Conservation (phyloP, 2,329 filamentous ascomycete genomes). For the Ilyonectria sp. region DNA sequence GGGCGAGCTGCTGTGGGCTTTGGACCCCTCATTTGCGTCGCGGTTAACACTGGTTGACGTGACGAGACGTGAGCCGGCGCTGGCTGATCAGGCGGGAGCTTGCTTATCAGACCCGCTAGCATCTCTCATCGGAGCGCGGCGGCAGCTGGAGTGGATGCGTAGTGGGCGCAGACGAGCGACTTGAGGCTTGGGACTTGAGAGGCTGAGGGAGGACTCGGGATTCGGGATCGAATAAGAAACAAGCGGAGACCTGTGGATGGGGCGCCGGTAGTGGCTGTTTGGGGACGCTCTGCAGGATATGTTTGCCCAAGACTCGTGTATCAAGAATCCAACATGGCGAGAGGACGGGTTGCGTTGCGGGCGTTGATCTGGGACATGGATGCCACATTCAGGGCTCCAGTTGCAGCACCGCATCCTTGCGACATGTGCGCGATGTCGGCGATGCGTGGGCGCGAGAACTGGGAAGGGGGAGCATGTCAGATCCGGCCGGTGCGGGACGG, state of each 20-base stretch:
- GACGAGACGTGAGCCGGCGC: slow-evolving; percentile 23
- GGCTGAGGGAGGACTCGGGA: slow-evolving; percentile 9
- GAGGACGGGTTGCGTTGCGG: slow-evolving; percentile 2
- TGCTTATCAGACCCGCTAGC: slow-evolving; percentile 41
- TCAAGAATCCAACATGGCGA: neutral
- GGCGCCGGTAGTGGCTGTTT: slow-evolving; percentile 17
- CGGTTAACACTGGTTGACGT: slow-evolving; percentile 6
- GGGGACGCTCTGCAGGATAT: neutral
- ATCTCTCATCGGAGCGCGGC: slow-evolving; percentile 26
- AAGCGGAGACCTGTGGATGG: slow-evolving; percentile 4
- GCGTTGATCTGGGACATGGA: slow-evolving; percentile 3
- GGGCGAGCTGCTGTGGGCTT: too few relatives aligned
- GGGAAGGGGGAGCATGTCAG: neutral
- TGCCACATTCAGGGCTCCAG: neutral
- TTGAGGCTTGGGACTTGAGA: neutral
- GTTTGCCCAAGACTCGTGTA: neutral
- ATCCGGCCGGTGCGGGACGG: slow-evolving; percentile 10
- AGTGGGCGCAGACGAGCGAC: neutral
- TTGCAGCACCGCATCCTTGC: neutral
- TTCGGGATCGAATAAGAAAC: slow-evolving; percentile 27
- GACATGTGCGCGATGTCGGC: slow-evolving; percentile 27
- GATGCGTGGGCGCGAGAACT: neutral
- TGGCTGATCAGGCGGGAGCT: slow-evolving; percentile 34
- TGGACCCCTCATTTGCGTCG: neutral
- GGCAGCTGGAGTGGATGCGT: slow-evolving; percentile 8